Conservation (phyloP, 2,329 filamentous ascomycete genomes). For the Fusarium incarnatum region DNA sequence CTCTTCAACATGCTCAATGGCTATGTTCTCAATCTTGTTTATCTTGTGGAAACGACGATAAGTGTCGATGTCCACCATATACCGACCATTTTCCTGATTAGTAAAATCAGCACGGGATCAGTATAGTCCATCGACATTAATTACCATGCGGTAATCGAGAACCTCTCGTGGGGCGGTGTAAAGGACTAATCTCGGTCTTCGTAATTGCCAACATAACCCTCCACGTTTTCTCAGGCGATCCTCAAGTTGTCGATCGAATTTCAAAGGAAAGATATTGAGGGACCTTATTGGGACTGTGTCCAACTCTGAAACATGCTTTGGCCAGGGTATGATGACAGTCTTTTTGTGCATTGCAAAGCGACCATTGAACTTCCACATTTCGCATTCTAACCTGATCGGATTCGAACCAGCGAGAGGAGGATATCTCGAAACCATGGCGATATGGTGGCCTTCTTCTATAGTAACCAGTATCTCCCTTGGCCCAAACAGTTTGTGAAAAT, state of each 20-base stretch:
- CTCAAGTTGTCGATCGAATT: background rate
- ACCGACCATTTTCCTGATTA: background rate
- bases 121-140: background rate
- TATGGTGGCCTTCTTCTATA: background rate
- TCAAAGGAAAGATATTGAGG: background rate
- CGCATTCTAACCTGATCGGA: background rate
- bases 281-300: background rate
- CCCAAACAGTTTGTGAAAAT: background rate
- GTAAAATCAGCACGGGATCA: background rate
- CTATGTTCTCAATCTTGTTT: background rate
- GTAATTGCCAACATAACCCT: background rate
- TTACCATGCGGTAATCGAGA: background rate
- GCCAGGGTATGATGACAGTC: background rate
- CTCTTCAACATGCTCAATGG: background rate
- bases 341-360: background rate
- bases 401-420: background rate
- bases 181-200: background rate
- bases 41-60: background rate
- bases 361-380: background rate
- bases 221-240: background rate
- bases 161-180: background rate
- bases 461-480: background rate
- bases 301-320: background rate
- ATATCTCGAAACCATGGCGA: background rate
- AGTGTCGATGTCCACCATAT: background rate